Evolutionary conservation across 2,329 filamentous ascomycete genomes (phyloP).

Genomic region (Aspergillus neotritici): DNA sequence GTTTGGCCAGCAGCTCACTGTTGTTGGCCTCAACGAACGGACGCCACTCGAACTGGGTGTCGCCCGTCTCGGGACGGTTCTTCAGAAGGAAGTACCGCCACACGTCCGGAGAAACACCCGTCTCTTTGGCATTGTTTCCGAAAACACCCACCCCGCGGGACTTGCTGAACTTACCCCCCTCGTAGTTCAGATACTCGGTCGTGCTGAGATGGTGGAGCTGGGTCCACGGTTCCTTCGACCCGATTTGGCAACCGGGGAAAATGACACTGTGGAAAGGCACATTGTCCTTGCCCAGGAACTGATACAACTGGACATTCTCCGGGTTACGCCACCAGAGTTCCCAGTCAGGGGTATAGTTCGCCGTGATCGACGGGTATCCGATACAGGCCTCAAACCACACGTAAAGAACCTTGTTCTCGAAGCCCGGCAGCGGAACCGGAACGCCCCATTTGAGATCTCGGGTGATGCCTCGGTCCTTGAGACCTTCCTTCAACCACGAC

Average conservation of each 20-base stretch:
- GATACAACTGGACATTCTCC: slow-evolving; percentile 79
- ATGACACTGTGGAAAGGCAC: slow-evolving; percentile 85
- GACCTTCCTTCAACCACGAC: slow-evolving; percentile 60
- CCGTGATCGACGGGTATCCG: slow-evolving; percentile 91
- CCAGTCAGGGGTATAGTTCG: slow-evolving; percentile 82
- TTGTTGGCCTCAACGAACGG: slow-evolving; percentile 82
- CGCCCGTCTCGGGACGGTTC: slow-evolving; percentile 75
- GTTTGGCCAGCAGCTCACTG: slow-evolving; percentile 72
- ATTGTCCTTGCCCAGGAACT: slow-evolving; percentile 94
- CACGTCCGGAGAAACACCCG: slow-evolving; percentile 77
- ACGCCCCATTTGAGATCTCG: slow-evolving; percentile 89
- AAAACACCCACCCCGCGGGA: slow-evolving; percentile 86
- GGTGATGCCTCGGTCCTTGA: slow-evolving; percentile 83
- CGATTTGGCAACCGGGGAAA: slow-evolving; percentile 81
- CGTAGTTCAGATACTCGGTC: slow-evolving; percentile 85
- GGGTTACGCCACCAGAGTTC: slow-evolving; percentile 92
- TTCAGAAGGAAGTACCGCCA: slow-evolving; percentile 90
- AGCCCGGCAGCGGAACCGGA: slow-evolving; percentile 54
- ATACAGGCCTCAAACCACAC: slow-evolving; percentile 93
- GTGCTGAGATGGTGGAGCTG: slow-evolving; percentile 83
- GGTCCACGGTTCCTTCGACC: slow-evolving; percentile 80
- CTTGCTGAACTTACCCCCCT: slow-evolving; percentile 88
- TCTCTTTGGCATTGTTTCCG: slow-evolving; percentile 81
- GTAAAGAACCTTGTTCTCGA: slow-evolving; percentile 77
- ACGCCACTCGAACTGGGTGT: slow-evolving; percentile 86